Conservation (phyloP, 139 green algal species). For the Chara braunii region DNA sequence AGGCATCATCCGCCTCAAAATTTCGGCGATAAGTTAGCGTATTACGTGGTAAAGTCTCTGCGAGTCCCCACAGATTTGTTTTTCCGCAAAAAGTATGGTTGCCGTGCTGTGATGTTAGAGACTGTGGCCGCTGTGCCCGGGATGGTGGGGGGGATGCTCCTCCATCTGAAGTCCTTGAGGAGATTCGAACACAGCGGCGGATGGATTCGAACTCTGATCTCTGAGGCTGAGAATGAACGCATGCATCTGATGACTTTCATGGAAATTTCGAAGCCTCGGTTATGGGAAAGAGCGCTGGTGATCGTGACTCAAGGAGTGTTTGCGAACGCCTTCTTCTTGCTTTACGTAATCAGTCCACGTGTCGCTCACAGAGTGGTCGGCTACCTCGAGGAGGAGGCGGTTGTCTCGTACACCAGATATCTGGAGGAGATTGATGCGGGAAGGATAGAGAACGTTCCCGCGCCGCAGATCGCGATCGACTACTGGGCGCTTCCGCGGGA, state of each 20-base stretch:
- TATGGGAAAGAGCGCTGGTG: constrained; percentile 68
- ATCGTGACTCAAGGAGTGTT: constrained; percentile 73
- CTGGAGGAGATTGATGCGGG: constrained; percentile 62
- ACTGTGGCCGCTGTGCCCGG: constrained; percentile 37
- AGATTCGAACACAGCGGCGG: constrained; percentile 68
- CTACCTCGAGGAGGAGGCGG: constrained; percentile 92
- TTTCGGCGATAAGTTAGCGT: constrained; percentile 28
- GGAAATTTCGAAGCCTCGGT: constrained; percentile 56
- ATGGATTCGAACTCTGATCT: constrained; percentile 91
- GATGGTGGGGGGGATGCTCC: constrained; percentile 72
- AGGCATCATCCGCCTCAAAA: constrained; percentile 18
- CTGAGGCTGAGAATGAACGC: constrained; percentile 93
- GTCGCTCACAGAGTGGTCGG: constrained; percentile 77
- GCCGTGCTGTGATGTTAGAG: constrained; percentile 40
- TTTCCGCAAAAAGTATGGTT: constrained; percentile 38
- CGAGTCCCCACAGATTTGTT: constrained; percentile 38
- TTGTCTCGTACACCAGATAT: constrained; percentile 81
- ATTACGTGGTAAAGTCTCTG: constrained; percentile 30
- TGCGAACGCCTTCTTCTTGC: constrained; percentile 75
- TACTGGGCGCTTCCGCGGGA: constrained; percentile 47
- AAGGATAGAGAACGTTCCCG: constrained; percentile 47
- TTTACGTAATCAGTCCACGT: constrained; percentile 70
- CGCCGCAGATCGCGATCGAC: constrained; percentile 58
- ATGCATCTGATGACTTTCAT: constrained; percentile 85
- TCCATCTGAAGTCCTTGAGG: constrained; percentile 77